Base-by-base conservation (phyloP, 768 basidiomycete species). In the Cytidiella melzeri region DNA sequence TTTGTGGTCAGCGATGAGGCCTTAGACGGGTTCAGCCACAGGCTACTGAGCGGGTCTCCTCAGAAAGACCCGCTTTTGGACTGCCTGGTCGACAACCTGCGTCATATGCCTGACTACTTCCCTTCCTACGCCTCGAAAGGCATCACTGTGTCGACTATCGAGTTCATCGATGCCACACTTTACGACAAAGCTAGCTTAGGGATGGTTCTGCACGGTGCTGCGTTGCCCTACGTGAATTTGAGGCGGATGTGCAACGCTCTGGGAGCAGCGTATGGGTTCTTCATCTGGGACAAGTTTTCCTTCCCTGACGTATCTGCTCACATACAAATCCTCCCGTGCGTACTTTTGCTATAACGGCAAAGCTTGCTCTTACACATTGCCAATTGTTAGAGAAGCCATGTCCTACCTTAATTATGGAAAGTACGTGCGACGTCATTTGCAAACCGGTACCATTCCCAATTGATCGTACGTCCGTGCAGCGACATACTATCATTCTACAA, bases 261-360 rank as follows among this genome's bases (percentile, higher is more conserved):
- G 9, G 55, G 61, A 0, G 68, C 70, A 43, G 61, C 67, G 0
- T 75, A 67, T 37, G 55, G 56, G 2, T 57, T 69, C 43, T 65
- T 69, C 57, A 60, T 65, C 11, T 76, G 72, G 55, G 48, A 54
- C 48, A 64, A 67, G 5, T 38, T 50, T 3, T 57, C 63, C 2
- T 43, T 70, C 7, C 66, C 68, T 9, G 45, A 54, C 3, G 24
- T 70, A 11, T 50, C 54, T 23, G 50, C 60, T 3, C 73, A 70
- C 41, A 58, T 67, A 19, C 72, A 73, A 48, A 63, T 65, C 15
- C 52, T 74, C 27, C 72, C 70, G 61, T 61, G 34, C n/a, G n/a
- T n/a, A n/a, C n/a, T n/a, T n/a, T n/a, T n/a, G n/a, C n/a, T n/a
- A n/a, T n/a, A n/a, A n/a, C n/a, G n/a, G n/a, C n/a, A n/a, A n/a